phyloP scores from a whole-genome alignment of 371 early-diverging fungal species.

The Basidiobolus meristosporus region DNA sequence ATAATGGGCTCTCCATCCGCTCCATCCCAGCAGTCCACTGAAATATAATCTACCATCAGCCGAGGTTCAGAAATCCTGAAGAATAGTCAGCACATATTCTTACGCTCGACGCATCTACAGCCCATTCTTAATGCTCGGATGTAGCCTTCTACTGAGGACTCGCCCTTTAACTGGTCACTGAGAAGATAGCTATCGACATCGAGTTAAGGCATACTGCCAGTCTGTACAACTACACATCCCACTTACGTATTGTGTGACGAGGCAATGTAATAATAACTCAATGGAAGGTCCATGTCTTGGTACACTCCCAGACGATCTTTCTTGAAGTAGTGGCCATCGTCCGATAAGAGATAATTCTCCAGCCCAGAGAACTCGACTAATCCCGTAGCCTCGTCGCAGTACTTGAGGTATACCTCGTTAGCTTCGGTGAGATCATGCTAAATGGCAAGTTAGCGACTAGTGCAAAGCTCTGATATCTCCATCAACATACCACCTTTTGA shows the following conservation, averaged over 20 bases:
- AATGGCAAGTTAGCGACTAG: too few relatives aligned
- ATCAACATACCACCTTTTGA: too few relatives aligned
- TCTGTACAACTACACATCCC: background rate
- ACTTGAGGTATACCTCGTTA: too few relatives aligned
- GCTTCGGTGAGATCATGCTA: too few relatives aligned
- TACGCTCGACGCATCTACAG: slow-evolving; percentile 62
- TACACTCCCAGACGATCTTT: too few relatives aligned
- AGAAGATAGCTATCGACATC: slow-evolving; percentile 17
- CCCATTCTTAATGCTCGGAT: slow-evolving; percentile 58
- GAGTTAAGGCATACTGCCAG: background rate
- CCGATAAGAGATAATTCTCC: too few relatives aligned
- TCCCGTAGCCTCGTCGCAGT: too few relatives aligned
- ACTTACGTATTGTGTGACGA: slow-evolving; percentile 69
- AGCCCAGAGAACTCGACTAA: too few relatives aligned
- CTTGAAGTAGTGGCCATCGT: too few relatives aligned
- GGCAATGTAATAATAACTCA: slow-evolving; percentile 55
- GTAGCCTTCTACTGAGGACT: slow-evolving; percentile 58
- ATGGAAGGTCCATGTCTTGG: slow-evolving; percentile 23
- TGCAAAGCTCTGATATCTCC: too few relatives aligned
- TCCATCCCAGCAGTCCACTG: slow-evolving; percentile 82
- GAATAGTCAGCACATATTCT: slow-evolving; percentile 2
- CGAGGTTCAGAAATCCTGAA: slow-evolving; percentile 1
- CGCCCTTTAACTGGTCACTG: slow-evolving; percentile 55
- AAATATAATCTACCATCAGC: too few relatives aligned
- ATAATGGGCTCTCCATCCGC: slow-evolving; percentile 49